These are phyloP conservation scores for Phytophthora pini DNA, from an alignment of 352 stramenopile genomes.

Conservation along the genomic window DNA sequence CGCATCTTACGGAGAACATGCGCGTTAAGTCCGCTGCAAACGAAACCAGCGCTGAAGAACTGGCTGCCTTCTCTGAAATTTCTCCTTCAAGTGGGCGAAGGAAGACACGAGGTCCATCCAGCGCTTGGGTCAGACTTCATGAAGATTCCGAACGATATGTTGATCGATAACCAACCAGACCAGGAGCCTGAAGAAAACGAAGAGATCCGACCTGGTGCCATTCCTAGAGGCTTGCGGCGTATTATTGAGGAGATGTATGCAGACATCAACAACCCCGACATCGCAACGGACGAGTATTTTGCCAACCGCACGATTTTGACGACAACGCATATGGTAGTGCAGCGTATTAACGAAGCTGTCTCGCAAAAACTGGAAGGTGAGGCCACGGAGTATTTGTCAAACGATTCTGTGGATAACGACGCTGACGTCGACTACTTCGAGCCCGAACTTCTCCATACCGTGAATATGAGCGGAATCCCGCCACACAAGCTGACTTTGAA, in stretches of 20 bases:
- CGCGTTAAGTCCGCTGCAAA: no score
- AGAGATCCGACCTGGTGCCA: background rate
- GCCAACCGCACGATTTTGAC: background rate
- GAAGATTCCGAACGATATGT: no score
- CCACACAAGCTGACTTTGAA: constrained; percentile 13
- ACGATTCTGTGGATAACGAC: background rate
- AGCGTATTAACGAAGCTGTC: background rate
- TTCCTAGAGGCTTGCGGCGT: background rate
- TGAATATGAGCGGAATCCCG: constrained; percentile 9
- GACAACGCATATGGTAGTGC: background rate
- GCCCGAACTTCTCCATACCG: background rate
- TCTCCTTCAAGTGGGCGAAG: no score
- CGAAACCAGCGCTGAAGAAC: no score
- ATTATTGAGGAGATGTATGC: background rate
- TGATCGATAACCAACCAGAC: no score
- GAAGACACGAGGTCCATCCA: no score
- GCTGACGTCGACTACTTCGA: background rate
- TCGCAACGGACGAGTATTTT: no score
- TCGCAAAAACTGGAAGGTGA: background rate
- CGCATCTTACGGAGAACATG: no score
- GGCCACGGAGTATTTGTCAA: background rate
- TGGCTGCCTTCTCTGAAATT: no score
- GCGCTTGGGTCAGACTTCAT: no score
- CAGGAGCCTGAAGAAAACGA: no score
- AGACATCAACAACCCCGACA: background rate